Conservation (phyloP, 495 filamentous ascomycete species). For the Aspergillus panamensis region DNA sequence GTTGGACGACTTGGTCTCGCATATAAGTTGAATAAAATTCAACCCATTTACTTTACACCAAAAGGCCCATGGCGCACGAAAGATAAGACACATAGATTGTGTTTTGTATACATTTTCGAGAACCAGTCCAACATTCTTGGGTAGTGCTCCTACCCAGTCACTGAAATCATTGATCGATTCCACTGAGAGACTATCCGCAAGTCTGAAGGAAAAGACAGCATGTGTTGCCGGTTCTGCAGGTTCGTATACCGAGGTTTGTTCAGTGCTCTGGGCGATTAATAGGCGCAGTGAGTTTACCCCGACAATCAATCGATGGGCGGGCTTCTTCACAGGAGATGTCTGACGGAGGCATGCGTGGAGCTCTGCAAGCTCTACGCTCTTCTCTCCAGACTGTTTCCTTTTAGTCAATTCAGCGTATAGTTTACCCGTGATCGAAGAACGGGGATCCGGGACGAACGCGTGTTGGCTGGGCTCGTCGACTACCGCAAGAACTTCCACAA, state of each 20-base stretch:
- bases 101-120: neutral
- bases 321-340: neutral
- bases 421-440: neutral
- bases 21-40: neutral
- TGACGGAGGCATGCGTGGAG: neutral
- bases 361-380: neutral
- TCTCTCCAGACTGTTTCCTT: neutral
- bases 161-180: neutral
- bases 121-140: neutral
- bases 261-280: neutral
- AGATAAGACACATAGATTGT: neutral
- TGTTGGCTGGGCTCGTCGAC: neutral
- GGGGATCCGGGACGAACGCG: neutral
- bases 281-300: neutral
- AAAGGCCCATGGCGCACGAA: neutral
- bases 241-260: neutral
- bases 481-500: neutral
- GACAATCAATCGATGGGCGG: neutral
- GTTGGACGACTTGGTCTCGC: neutral
- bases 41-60: neutral
- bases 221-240: neutral
- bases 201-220: neutral
- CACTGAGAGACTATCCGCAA: neutral
- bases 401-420: neutral
- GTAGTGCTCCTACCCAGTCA: neutral